These are phyloP conservation scores for Hyphopichia fennica DNA, from an alignment of 1,139 yeast species.

Conservation along the genomic window DNA sequence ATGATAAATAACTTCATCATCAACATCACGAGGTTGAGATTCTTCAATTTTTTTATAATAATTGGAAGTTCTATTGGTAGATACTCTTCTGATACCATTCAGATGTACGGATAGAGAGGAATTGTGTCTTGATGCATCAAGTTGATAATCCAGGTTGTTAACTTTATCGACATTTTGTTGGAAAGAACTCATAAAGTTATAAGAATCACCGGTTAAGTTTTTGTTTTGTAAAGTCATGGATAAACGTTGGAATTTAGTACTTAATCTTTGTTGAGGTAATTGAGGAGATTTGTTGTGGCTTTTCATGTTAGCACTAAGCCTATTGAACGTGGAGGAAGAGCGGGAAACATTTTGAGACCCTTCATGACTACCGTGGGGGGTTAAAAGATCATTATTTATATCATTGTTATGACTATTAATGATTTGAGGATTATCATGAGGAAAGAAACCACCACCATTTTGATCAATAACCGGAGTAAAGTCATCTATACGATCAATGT, in stretches of 20 bases:
- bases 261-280: conserved; percentile 38
- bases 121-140: background rate
- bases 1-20: conserved; percentile 7
- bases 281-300: conserved; percentile 7
- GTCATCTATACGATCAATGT: conserved; percentile 21
- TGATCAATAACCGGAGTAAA: conserved; percentile 29
- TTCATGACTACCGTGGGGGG: background rate
- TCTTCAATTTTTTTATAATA: conserved; percentile 35
- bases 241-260: conserved; percentile 40
- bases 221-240: conserved; percentile 40
- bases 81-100: too few relatives aligned
- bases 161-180: conserved; percentile 34
- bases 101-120: background rate
- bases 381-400: background rate
- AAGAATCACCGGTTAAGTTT: conserved; percentile 32
- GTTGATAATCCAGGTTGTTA: background rate
- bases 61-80: background rate
- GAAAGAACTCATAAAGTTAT: conserved; percentile 42
- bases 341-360: background rate
- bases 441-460: background rate
- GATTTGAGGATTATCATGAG: background rate
- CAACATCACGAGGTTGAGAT: conserved; percentile 11
- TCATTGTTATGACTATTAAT: background rate
- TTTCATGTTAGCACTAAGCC: background rate
- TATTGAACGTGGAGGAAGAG: background rate